Conservation (phyloP, 1,284 basidiomycete species). For the Stereum hirsutum region DNA sequence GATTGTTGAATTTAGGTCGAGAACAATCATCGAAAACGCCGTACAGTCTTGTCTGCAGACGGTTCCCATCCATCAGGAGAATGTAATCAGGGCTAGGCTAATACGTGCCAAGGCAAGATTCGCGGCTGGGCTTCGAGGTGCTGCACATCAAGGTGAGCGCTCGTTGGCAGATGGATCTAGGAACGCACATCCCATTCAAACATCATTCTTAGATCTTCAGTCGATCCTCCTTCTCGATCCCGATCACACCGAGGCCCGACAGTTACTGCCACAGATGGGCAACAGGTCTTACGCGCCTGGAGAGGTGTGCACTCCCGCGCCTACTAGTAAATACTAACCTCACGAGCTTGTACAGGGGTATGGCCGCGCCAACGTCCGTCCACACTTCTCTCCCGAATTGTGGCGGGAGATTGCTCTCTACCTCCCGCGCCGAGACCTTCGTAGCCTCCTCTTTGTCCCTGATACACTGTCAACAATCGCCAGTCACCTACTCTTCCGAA, state of each 20-base stretch:
- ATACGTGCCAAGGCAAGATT: constrained; percentile 55
- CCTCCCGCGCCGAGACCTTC: constrained; percentile 57
- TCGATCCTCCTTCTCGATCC: constrained; percentile 56
- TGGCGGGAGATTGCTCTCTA: constrained; percentile 61
- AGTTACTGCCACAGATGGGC: constrained; percentile 36
- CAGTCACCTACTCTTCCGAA: constrained; percentile 54
- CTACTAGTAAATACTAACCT: neutral
- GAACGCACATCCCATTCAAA: constrained; percentile 1
- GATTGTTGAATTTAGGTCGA: constrained; percentile 35
- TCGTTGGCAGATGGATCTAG: no score
- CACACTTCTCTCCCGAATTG: constrained; percentile 54
- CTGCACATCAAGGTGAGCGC: constrained; percentile 53
- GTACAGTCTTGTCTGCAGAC: constrained; percentile 61
- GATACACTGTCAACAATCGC: constrained; percentile 60
- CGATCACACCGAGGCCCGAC: constrained; percentile 57
- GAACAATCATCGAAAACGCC: constrained; percentile 62
- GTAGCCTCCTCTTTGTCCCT: constrained; percentile 52
- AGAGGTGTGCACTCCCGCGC: constrained; percentile 12
- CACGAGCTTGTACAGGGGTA: no score
- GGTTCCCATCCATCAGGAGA: constrained; percentile 39
- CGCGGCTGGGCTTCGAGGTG: constrained; percentile 44
- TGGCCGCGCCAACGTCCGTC: constrained; percentile 15
- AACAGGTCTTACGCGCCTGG: constrained; percentile 15
- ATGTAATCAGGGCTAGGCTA: constrained; percentile 49
- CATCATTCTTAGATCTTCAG: constrained; percentile 40